phyloP scores from a whole-genome alignment of 805 yeast genomes.

The Hagleromyces aurorensis region DNA sequence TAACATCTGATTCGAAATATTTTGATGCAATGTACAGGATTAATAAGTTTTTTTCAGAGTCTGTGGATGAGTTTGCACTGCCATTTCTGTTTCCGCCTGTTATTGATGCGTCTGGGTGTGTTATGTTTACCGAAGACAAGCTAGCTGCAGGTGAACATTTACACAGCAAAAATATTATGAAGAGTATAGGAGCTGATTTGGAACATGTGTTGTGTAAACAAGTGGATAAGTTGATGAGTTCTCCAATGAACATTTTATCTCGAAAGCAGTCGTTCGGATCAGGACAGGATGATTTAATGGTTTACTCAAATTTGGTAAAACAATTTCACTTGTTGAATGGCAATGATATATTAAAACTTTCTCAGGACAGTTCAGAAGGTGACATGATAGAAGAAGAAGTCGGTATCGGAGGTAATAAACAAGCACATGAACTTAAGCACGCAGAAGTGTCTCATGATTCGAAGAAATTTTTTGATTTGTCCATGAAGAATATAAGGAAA shows the following conservation, averaged over 20 bases:
- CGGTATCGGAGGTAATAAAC: not conserved
- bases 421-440: conserved; percentile 1
- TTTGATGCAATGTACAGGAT: conserved; percentile 43
- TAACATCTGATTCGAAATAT: conserved; percentile 41
- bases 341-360: conserved; percentile 23
- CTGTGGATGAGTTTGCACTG: conserved; percentile 30
- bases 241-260: conserved; percentile 7
- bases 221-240: conserved; percentile 17
- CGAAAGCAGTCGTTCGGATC: conserved; percentile 6
- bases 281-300: conserved; percentile 18
- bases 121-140: conserved; percentile 24
- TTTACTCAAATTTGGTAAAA: conserved; percentile 44
- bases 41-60: conserved; percentile 33
- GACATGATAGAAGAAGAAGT: conserved; percentile 1
- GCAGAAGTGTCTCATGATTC: conserved; percentile 3
- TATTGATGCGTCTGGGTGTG: conserved; percentile 48
- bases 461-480: conserved; percentile 30
- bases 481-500: conserved; percentile 34
- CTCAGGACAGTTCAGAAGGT: conserved; percentile 7
- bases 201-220: conserved; percentile 31
- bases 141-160: conserved; percentile 30
- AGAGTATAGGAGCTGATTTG: conserved; percentile 27
- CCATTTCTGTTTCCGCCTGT: conserved; percentile 38
- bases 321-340: conserved; percentile 38
- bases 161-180: conserved; percentile 31